These are phyloP conservation scores for Lactarius akahatsu DNA, from an alignment of 768 basidiomycete species.

Conservation along the genomic window DNA sequence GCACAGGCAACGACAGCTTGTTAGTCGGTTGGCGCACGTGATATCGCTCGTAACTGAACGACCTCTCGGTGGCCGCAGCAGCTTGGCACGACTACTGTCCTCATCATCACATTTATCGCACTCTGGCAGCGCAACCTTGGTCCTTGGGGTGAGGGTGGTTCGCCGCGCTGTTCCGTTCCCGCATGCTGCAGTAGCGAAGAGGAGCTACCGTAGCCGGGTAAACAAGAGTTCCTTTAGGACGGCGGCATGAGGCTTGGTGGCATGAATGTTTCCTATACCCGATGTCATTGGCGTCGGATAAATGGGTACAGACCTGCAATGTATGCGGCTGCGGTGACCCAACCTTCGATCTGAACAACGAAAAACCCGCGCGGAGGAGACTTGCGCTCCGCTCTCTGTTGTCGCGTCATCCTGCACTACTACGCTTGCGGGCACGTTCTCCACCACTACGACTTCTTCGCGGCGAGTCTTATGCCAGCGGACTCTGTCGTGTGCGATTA, in stretches of 20 bases:
- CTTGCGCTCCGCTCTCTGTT: conserved; percentile 65
- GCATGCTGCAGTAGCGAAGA: not conserved
- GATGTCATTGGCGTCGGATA: not conserved
- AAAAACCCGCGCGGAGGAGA: conserved; percentile 66
- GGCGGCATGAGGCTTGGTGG: too few species aligned
- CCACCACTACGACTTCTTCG: conserved; percentile 90
- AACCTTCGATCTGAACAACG: conserved; percentile 40
- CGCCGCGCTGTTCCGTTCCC: not conserved
- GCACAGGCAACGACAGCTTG: too few species aligned
- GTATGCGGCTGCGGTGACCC: not conserved
- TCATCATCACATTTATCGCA: not conserved
- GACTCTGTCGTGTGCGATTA: too few species aligned
- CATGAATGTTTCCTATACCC: too few species aligned
- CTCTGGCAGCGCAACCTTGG: not conserved
- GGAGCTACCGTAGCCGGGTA: not conserved
- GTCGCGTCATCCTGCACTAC: conserved; percentile 61
- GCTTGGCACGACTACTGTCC: not conserved
- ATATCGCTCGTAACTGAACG: too few species aligned
- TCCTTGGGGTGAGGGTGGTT: not conserved
- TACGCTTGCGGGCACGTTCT: conserved; percentile 65
- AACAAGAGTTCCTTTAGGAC: too few species aligned
- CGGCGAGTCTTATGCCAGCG: conserved; percentile 51
- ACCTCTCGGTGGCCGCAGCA: too few species aligned
- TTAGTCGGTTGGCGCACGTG: too few species aligned
- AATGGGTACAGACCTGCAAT: not conserved